Evolutionary conservation across 306 rosid genomes (phyloP), one percentile per base, ranked within the genome.

Genomic region (Citrullus colocynthis): DNA sequence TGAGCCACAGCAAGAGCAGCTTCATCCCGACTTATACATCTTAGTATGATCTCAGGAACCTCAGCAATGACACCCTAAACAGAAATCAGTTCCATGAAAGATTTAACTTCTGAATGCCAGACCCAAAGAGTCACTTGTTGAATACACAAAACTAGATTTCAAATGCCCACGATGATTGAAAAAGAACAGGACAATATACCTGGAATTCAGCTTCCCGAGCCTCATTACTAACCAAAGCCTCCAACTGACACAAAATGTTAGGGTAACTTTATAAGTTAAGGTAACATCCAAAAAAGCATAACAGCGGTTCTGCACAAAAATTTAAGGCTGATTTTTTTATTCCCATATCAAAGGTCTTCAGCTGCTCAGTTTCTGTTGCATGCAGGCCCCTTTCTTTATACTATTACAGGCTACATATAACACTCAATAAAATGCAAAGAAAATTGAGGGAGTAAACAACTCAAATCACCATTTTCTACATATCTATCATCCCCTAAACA

Each of bases 1-100:
- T 96, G 98, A 74, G 99, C 97, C 81, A 96, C 97, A 80, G 99
- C 99, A 85, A 96, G 85, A 59, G 99, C 99, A 72, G 99, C 99
- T 87, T 96, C 99, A 80, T 96, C 99, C 76, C 98, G 92, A 83
- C 99, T 91, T 57, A 91, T 85, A 57, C 98, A 96, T 83, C 89
- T 88, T 75, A 92, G 87, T 80, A 96, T 88, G 85, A 96, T 92
- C 75, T 92, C 99, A 79, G 99, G 93, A 84, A 96, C 97, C 86
- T 96, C 99, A 41, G 91, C 82, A 81, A 92, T 85, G 76, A 86
- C 88, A 57, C 90, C 97, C 99, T 96, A 76, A 20, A 78, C 48
- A 84, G 12, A 81, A 73, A 80, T 56, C 18, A 61, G 17, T 44
- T 28, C 30, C 15, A 66, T 21, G 52, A 4, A 54, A 67, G 52